Base-by-base conservation (phyloP, 257 asterid species). In the Solanum tarapatanum region DNA sequence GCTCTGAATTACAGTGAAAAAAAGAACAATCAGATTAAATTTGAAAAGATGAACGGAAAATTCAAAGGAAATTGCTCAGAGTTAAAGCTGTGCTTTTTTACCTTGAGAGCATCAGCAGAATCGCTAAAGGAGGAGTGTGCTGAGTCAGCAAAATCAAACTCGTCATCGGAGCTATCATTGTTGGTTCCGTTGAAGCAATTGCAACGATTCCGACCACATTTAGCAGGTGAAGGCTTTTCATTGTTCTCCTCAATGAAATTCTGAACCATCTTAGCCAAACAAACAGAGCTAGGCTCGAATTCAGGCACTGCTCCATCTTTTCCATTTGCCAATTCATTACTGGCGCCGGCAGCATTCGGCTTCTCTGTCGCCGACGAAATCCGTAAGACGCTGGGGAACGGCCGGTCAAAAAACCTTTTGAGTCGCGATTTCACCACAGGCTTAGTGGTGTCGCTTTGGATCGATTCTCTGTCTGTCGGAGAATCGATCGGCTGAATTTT, bases 131-230 rank as follows among this genome's bases (percentile, higher is more conserved):
- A 95, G 16, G 94, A 88, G 68, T 86, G 75, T 28, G 94, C 8
- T 2, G 92, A 90, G 87, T 96, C 99, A 11, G 93, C 92, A 87
- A 93, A 93, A 84, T 94, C 98, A 33, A 94, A 90, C 64, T 95
- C 99, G 88, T 95, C 99, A 69, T 94, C 98, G 82, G 99, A 96
- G 88, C 97, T 94, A 93, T 94, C 98, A 92, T 93, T 94, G 88
- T 92, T 92, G 90, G 93, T 96, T 51, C 98, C 98, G 89, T 95
- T 92, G 55, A 95, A 95, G 95, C 98, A 95, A 87, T 94, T 95
- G 92, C 98, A 95, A 74, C 98, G 93, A 86, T 92, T 94, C 73
- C 98, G 91, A 48, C 97, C 94, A 87, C 90, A 92, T 88, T 93
- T 96, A 77, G 91, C 90, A 60, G 90, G 62, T 85, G 91, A 90